Conservation (phyloP, 1,284 basidiomycete species). For the Trametes versicolor region DNA sequence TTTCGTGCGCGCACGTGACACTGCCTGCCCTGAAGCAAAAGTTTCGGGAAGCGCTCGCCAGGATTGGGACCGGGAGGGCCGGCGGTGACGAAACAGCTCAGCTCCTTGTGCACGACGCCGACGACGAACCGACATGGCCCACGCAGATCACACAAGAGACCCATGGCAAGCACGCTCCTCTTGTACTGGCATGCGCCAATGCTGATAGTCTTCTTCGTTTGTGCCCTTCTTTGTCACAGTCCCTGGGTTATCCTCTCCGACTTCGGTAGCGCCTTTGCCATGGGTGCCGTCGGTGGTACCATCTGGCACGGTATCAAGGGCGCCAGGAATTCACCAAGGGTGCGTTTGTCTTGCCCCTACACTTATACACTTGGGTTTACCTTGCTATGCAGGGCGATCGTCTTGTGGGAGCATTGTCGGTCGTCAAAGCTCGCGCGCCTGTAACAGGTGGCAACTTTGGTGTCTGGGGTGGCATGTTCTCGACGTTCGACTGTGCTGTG, state of each 20-base stretch:
- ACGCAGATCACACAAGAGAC: slow-evolving; percentile 93
- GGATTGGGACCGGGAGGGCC: slow-evolving; percentile 8
- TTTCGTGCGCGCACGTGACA: slow-evolving; percentile 42
- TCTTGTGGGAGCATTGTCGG: slow-evolving; percentile 91
- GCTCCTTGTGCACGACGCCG: slow-evolving; percentile 35
- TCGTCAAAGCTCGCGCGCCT: slow-evolving; percentile 98
- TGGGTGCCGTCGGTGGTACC: slow-evolving; percentile 95
- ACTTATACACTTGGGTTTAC: background rate
- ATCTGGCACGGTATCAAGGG: slow-evolving; percentile 99
- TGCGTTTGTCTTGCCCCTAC: slow-evolving; percentile 52
- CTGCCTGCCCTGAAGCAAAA: slow-evolving; percentile 37
- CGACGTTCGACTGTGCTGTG: slow-evolving; percentile 97
- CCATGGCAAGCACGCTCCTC: slow-evolving; percentile 71
- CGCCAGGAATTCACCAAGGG: slow-evolving; percentile 94
- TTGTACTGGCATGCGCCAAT: background rate
- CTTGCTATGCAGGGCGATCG: slow-evolving; percentile 81
- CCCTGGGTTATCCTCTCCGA: slow-evolving; percentile 99
- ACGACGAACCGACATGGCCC: slow-evolving; percentile 63
- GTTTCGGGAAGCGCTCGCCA: slow-evolving; percentile 32
- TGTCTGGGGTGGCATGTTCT: slow-evolving; percentile 98
- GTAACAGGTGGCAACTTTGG: slow-evolving; percentile 99
- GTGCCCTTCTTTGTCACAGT: slow-evolving; percentile 53
- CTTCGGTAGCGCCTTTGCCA: slow-evolving; percentile 96
- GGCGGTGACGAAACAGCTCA: slow-evolving; percentile 29
- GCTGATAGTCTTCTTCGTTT: slow-evolving; percentile 20